Conservation (phyloP, 2,329 filamentous ascomycete genomes). For the Alternaria conjuncta region DNA sequence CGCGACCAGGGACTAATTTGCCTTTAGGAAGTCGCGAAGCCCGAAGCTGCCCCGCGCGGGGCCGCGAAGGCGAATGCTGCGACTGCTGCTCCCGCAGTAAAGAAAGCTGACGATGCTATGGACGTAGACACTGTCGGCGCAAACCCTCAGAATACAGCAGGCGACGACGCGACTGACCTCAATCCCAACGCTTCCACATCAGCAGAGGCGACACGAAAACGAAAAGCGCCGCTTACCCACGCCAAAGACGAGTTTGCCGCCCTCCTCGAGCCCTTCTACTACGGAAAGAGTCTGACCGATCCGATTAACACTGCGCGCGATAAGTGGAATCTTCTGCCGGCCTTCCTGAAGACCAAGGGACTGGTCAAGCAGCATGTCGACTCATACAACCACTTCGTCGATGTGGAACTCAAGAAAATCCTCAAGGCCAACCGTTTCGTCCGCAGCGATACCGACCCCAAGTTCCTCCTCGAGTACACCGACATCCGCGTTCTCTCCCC, state of each 20-base stretch:
- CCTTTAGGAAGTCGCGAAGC: conserved; percentile 34
- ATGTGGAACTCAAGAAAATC: conserved; percentile 96
- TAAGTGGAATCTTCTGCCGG: conserved; percentile 96
- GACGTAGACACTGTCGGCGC: conserved; percentile 14
- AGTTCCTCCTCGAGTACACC: conserved; percentile 89
- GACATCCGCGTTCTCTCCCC: conserved; percentile 88
- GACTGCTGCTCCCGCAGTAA: conserved; percentile 16
- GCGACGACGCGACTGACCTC: conserved; percentile 18
- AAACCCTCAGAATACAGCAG: conserved; percentile 7
- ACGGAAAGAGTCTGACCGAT: conserved; percentile 70
- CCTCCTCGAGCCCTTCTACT: conserved; percentile 73
- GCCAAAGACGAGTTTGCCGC: conserved; percentile 64
- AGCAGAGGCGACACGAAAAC: conserved; percentile 36
- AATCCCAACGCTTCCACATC: conserved; percentile 27
- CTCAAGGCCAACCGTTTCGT: conserved; percentile 89
- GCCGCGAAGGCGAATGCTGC: conserved; percentile 32
- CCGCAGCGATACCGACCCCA: conserved; percentile 88
- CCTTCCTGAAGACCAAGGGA: conserved; percentile 98
- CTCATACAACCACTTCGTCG: conserved; percentile 98
- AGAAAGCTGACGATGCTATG: conserved; percentile 17
- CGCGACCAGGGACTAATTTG: conserved; percentile 11
- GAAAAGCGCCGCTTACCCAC: conserved; percentile 36
- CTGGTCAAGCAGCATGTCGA: conserved; percentile 98
- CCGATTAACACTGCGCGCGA: conserved; percentile 77
- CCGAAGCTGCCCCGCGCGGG: conserved; percentile 43